Evolutionary conservation across 768 basidiomycete genomes (phyloP), one percentile per base, ranked within the genome.

Genomic region (Xerocomellus intermedius): DNA sequence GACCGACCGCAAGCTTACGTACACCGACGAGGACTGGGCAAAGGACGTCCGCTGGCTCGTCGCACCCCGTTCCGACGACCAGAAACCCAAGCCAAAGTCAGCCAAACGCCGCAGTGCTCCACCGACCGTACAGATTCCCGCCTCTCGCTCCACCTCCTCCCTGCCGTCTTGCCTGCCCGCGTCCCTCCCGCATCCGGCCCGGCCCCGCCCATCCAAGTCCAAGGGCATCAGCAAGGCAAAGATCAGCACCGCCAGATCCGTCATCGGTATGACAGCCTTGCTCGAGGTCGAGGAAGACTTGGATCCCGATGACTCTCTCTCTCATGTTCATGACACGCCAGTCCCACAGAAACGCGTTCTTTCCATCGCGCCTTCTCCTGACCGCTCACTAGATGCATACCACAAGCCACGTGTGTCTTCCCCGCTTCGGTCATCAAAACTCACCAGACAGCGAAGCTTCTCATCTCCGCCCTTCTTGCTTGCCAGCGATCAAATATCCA

Each of bases 41-140:
- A 81, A 78, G 57, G 86, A 89, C 47, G 80, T 86, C 17, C 78
- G 83, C 33, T 87, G 83, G 83, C 80, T 89, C 30, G 79, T 73
- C 30, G 65, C 74, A 48, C 66, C 80, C 37, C 65, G 70, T 22
- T 30, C 60, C 35, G 49, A 50, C 35, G 50, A 48, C 13, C 48
- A 46, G 12, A 70, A 65, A 22, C 33, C 43, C 30, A 65, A 61
- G 26, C 52, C 60, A 42, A 72, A 69, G 55, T 16, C 49, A 17
- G 17, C 38, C 2, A 66, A 58, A 42, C 59, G 61, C 21, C 64
- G 50, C 28, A 69, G 60, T 36, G 55, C 62, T 8, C 60, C 68
- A 10, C 51, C 57, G 7, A 41, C 44, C 30, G 17, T 48, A 5
- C 49, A 52, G 33, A 58, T 62, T 8, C 47, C 60, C 16, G 3